Evolutionary conservation across 176 grass and related monocot genomes (phyloP), one percentile per base, ranked within the genome.

Genomic region (Tillandsia leiboldiana): DNA sequence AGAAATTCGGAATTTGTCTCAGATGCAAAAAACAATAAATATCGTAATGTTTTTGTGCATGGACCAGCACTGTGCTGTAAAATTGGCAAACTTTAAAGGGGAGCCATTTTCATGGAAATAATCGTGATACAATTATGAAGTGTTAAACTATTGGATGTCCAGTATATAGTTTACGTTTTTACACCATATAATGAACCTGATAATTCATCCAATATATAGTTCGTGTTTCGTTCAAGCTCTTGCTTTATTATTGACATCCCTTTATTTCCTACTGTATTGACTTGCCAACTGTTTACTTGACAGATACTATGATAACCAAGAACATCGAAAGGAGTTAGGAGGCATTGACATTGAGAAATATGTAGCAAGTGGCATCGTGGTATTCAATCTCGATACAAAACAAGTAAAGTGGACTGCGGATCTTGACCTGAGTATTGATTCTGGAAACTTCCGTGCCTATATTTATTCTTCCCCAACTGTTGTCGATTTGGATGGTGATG

Each of bases 401-500:
- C 86, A 96, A 81, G 88, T 96, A 50, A 96, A 96, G 73, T 96
- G 88, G 93, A 71, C 64, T 48, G 73, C 80, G 8, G 88, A 96
- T 2, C 93, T 96, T 20, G 88, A 92, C 81, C 71, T 96, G 76
- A 90, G 88, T 77, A 87, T 76, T 5, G 76, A 92, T 72, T 83
- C 72, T 73, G 88, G 76, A 76, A 87, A 70, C 24, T 96, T 87
- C 71, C 77, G 71, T 67, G 86, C 93, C 51, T 83, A 88, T 84
- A 81, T 77, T 77, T 91, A 81, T 84, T 92, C 86, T 68, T 96
- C 88, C 74, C 92, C 88, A 59, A 87, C 88, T 50, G 88, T 96
- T 70, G 88, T 86, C 87, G 93, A 96, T 82, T 88, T 96, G 78
- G 88, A 96, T 83, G 93, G 93, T 59, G 88, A 96, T 83, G 87